Evolutionary conservation across 257 asterid genomes (phyloP).

Genomic region (Handroanthus guayacan): DNA sequence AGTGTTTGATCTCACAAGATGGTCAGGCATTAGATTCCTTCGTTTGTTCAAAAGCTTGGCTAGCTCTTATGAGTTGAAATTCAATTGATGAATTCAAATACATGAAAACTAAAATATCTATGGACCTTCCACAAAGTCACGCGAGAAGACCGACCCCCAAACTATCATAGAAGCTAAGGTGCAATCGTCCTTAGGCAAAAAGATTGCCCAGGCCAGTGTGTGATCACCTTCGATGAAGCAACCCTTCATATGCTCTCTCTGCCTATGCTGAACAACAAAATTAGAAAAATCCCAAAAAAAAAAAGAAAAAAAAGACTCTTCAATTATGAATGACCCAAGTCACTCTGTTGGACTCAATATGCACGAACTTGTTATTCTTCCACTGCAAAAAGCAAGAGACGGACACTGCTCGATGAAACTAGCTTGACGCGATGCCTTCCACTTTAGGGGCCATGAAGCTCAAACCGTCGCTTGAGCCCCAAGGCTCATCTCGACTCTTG

Average conservation of each 20-base stretch:
- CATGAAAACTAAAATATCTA: too few species aligned
- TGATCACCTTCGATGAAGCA: constrained; percentile 21
- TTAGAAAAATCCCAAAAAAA: too few species aligned
- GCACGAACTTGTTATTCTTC: background rate
- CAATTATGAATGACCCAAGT: background rate
- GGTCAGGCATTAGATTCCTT: too few species aligned
- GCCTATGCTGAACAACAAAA: constrained; percentile 16
- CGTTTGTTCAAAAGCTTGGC: too few species aligned
- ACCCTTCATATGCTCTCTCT: constrained; percentile 29
- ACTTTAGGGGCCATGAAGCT: background rate
- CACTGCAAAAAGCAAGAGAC: background rate
- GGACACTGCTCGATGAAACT: background rate
- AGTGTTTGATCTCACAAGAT: too few species aligned
- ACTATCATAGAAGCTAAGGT: too few species aligned
- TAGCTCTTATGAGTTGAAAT: too few species aligned
- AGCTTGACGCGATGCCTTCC: background rate
- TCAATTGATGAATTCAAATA: too few species aligned
- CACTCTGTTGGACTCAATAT: background rate
- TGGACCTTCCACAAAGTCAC: too few species aligned
- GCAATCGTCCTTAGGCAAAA: too few species aligned
- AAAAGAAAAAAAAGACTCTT: background rate
- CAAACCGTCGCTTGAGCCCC: background rate
- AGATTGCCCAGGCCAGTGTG: too few species aligned
- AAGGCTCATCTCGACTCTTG: background rate
- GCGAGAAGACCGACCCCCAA: too few species aligned